phyloP scores from a whole-genome alignment of 805 yeast genomes.

The Grigorovia humatica region DNA sequence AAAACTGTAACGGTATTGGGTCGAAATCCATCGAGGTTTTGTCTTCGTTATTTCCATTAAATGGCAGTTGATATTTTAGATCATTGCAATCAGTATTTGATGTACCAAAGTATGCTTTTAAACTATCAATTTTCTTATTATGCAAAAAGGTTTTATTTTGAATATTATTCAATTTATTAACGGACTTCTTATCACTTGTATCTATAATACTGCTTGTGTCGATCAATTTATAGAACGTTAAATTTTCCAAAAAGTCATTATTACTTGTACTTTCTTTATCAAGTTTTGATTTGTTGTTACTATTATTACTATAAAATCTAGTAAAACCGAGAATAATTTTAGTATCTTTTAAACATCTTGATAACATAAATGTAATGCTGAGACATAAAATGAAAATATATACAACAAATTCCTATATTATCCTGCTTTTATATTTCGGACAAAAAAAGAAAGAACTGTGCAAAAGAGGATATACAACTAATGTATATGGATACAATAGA shows the following conservation, averaged over 20 bases:
- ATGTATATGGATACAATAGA: too few species aligned
- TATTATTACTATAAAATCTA: background rate
- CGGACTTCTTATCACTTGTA: background rate
- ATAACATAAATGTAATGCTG: background rate
- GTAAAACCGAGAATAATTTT: too few species aligned
- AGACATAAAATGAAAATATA: background rate
- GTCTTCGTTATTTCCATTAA: background rate
- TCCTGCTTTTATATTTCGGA: too few species aligned
- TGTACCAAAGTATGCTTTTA: slow-evolving; percentile 7
- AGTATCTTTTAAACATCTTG: background rate
- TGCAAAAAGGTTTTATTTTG: background rate
- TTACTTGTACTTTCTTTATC: background rate
- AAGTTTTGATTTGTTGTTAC: background rate
- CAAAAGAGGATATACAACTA: too few species aligned
- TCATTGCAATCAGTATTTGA: slow-evolving; percentile 9
- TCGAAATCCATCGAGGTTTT: background rate
- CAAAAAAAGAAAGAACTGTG: too few species aligned
- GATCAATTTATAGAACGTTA: background rate
- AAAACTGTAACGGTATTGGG: background rate
- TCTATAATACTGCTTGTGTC: background rate
- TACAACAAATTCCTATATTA: too few species aligned
- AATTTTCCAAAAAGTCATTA: background rate
- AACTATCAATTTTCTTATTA: background rate
- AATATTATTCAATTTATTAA: too few species aligned
- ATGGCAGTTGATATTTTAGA: slow-evolving; percentile 12